phyloP scores from a whole-genome alignment of 2,329 filamentous ascomycete genomes.

The Aspergillus chevalieri region DNA sequence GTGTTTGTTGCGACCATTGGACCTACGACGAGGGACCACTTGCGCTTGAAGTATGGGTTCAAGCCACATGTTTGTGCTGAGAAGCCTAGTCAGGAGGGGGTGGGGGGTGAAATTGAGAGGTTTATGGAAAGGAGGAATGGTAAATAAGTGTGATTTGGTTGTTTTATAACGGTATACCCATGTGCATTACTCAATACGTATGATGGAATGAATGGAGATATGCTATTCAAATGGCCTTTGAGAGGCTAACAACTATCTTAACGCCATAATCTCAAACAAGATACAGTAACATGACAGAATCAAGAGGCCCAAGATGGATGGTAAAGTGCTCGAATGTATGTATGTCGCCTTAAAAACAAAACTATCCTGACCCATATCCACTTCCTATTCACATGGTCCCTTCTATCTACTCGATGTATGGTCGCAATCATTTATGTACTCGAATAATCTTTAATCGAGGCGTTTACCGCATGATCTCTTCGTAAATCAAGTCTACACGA shows the following conservation, averaged over 20 bases:
- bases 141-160: background rate
- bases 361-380: background rate
- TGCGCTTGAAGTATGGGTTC: constrained; percentile 44
- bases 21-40: constrained; percentile 76
- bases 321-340: too few relatives aligned
- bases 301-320: too few relatives aligned
- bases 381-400: background rate
- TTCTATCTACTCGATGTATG: constrained; percentile 5
- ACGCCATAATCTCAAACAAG: too few relatives aligned
- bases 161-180: background rate
- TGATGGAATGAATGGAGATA: background rate
- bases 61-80: constrained; percentile 60
- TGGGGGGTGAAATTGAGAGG: constrained; percentile 60
- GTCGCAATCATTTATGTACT: background rate
- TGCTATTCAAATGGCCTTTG: too few relatives aligned
- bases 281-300: too few relatives aligned
- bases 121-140: constrained; percentile 32
- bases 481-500: constrained; percentile 70
- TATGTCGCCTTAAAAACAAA: background rate
- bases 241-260: too few relatives aligned
- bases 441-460: background rate
- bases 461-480: constrained; percentile 78
- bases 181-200: background rate
- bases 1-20: constrained; percentile 79
- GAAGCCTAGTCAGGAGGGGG: constrained; percentile 73